Evolutionary conservation across 768 basidiomycete species (phyloP).

Genomic region (Russula griseocarnosa): DNA sequence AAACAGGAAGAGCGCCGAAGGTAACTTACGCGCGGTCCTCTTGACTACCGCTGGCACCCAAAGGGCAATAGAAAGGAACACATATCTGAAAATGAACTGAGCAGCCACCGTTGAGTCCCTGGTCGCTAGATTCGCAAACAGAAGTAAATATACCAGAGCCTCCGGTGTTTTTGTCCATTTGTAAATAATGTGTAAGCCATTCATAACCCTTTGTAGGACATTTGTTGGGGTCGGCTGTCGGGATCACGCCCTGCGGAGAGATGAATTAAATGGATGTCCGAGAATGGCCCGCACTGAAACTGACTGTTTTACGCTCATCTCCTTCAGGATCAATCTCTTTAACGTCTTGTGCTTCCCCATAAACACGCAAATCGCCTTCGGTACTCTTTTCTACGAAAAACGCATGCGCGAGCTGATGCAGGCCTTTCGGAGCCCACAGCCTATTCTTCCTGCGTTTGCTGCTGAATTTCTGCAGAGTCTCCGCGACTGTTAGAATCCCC

Average conservation of each 20-base stretch:
- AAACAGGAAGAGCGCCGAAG: neutral
- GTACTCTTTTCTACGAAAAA: slow-evolving; percentile 32
- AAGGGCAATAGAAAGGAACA: slow-evolving; percentile 45
- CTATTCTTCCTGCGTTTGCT: slow-evolving; percentile 39
- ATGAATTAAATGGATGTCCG: slow-evolving; percentile 6
- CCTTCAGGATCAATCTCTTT: slow-evolving; percentile 33
- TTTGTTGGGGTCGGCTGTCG: slow-evolving; percentile 49
- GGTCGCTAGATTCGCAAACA: neutral
- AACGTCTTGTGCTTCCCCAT: slow-evolving; percentile 34
- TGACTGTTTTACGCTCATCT: slow-evolving; percentile 25
- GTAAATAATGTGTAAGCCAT: slow-evolving; percentile 36
- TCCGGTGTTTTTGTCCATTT: slow-evolving; percentile 43
- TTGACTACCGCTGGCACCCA: slow-evolving; percentile 49
- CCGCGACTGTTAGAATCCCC: slow-evolving; percentile 38
- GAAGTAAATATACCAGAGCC: slow-evolving; percentile 35
- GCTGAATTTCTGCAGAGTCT: slow-evolving; percentile 38
- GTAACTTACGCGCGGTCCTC: slow-evolving; percentile 41
- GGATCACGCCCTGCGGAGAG: slow-evolving; percentile 39
- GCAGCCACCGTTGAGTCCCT: neutral
- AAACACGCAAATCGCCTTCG: slow-evolving; percentile 30
- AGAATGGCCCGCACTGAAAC: slow-evolving; percentile 6
- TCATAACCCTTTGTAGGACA: slow-evolving; percentile 39
- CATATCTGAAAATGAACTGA: slow-evolving; percentile 51
- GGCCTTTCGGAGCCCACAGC: slow-evolving; percentile 50
- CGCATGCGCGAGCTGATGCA: slow-evolving; percentile 37